A percentile compares a stretch with the other conserved stretches of the same genome.
phyloP scores from a whole-genome alignment of 176 grass and related monocot genomes.

The Rhynchospora tenuis region DNA sequence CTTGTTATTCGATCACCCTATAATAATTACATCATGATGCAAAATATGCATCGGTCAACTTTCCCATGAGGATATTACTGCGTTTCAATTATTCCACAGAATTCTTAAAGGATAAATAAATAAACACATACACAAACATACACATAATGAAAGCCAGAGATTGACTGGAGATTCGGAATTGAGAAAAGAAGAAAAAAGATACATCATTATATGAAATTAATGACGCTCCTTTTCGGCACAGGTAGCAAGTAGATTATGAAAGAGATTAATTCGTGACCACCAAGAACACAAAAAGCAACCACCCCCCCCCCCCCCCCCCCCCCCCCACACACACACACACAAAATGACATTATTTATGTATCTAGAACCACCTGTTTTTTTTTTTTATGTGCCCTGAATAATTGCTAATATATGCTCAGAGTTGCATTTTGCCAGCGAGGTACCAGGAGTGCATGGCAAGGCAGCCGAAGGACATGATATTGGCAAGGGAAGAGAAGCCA shows the following conservation, averaged over 20 bases:
- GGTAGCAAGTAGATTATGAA: too few relatives aligned
- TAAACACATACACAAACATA: too few relatives aligned
- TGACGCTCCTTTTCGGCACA: background rate
- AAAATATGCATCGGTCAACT: background rate
- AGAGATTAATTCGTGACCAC: background rate
- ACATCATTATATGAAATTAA: background rate
- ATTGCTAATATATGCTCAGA: conserved; percentile 29
- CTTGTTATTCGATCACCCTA: background rate
- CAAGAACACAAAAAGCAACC: background rate
- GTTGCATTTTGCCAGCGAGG: conserved; percentile 69
- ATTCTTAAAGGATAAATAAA: background rate
- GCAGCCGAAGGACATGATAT: conserved; percentile 89
- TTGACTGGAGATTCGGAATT: background rate
- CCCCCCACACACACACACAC: too few relatives aligned
- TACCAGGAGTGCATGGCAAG: conserved; percentile 97
- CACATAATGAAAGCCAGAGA: background rate
- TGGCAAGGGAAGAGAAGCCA: conserved; percentile 80
- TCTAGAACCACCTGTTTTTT: background rate
- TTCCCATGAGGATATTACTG: background rate
- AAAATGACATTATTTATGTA: background rate
- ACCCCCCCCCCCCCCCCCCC: too few relatives aligned
- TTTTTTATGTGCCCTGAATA: background rate
- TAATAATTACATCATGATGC: background rate
- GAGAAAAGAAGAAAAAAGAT: background rate
- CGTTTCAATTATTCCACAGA: background rate